Conservation (phyloP, 73 alveolate genomes). For the Blepharisma stoltei region DNA sequence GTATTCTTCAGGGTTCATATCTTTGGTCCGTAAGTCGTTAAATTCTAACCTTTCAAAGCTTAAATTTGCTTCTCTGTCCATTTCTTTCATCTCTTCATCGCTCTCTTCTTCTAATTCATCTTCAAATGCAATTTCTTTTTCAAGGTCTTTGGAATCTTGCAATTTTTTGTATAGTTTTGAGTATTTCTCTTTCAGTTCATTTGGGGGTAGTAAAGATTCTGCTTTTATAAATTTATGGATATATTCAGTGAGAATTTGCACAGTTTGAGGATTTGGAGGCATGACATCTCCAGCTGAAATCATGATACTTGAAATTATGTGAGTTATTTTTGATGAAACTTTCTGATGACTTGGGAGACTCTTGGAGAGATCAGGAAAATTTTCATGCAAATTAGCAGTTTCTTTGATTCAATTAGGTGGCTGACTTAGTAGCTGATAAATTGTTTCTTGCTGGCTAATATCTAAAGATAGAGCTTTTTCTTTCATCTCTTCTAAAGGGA, state of each 20-base stretch:
- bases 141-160: too few relatives aligned
- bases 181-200: neutral
- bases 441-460: too few relatives aligned
- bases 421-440: too few relatives aligned
- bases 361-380: too few relatives aligned
- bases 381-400: too few relatives aligned
- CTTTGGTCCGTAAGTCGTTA: constrained; percentile 17
- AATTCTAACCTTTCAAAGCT: constrained; percentile 13
- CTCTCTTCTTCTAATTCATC: neutral
- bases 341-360: too few relatives aligned
- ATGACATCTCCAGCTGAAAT: constrained; percentile 13
- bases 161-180: neutral
- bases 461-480: too few relatives aligned
- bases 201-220: neutral
- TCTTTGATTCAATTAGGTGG: too few relatives aligned
- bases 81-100: neutral
- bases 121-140: neutral
- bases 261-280: constrained; percentile 14
- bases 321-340: too few relatives aligned
- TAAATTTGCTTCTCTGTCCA: neutral
- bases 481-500: too few relatives aligned
- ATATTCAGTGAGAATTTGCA: neutral
- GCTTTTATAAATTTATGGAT: neutral
- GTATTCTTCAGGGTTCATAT: neutral
- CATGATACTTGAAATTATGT: neutral